Percentiles rank a stretch among this genome's conserved stretches.
Conservation (phyloP, 805 yeast genomes). For the Wickerhamomyces silvicola region DNA sequence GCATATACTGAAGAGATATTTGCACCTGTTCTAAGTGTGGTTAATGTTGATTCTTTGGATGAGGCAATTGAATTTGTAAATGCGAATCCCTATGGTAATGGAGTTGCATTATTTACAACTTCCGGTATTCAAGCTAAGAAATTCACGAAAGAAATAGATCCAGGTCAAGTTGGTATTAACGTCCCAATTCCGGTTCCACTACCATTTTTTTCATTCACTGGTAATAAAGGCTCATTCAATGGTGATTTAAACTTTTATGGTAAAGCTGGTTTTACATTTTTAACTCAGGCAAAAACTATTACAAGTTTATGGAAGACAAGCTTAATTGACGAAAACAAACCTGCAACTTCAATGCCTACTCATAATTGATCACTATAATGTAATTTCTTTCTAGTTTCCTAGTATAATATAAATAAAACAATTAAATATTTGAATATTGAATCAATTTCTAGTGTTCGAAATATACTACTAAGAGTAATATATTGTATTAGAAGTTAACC, state of each 20-base stretch:
- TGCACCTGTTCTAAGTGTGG: slow-evolving; percentile 64
- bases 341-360: slow-evolving; percentile 64
- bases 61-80: slow-evolving; percentile 66
- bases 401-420: too few species aligned
- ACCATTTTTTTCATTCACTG: slow-evolving; percentile 78
- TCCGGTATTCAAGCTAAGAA: slow-evolving; percentile 67
- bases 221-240: slow-evolving; percentile 66
- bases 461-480: too few species aligned
- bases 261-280: slow-evolving; percentile 63
- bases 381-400: too few species aligned
- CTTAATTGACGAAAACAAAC: slow-evolving; percentile 42
- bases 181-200: slow-evolving; percentile 79
- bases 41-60: slow-evolving; percentile 59
- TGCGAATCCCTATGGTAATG: slow-evolving; percentile 61
- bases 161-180: slow-evolving; percentile 74
- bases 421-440: too few species aligned
- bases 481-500: too few species aligned
- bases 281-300: slow-evolving; percentile 71
- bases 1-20: slow-evolving; percentile 70
- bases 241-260: slow-evolving; percentile 80
- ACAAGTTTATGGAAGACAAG: slow-evolving; percentile 61
- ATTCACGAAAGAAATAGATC: slow-evolving; percentile 60
- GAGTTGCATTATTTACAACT: slow-evolving; percentile 62
- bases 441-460: too few species aligned
- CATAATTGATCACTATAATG: slow-evolving; percentile 44